A percentile compares a stretch with the other conserved stretches of the same genome.
Evolutionary conservation across 306 rosid genomes (phyloP).

Genomic region (Cajanus cajan): DNA sequence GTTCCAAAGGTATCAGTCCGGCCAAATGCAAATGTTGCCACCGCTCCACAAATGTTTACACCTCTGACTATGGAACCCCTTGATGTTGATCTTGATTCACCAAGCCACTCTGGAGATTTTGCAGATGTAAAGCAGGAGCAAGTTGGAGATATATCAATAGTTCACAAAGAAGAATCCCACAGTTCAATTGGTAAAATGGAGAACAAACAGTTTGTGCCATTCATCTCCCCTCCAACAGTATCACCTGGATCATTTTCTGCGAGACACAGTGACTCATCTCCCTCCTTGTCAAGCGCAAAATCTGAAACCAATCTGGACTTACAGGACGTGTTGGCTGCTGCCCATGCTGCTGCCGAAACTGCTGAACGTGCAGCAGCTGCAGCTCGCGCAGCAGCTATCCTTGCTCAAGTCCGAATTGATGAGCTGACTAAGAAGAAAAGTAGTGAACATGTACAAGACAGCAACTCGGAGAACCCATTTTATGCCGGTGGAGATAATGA

Average conservation of each 20-base stretch:
- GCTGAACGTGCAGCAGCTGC: constrained; percentile 95
- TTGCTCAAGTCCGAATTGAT: constrained; percentile 69
- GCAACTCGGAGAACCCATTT: constrained; percentile 63
- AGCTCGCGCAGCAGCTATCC: constrained; percentile 87
- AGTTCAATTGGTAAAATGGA: constrained; percentile 48
- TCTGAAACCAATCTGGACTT: constrained; percentile 56
- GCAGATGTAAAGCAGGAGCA: constrained; percentile 35
- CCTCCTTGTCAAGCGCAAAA: constrained; percentile 46
- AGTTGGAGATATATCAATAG: constrained; percentile 33
- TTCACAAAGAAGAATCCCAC: constrained; percentile 47
- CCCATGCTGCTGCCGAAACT: constrained; percentile 88
- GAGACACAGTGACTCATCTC: constrained; percentile 38
- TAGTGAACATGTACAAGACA: constrained; percentile 37
- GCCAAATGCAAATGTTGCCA: constrained; percentile 43
- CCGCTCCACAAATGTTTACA: constrained; percentile 53
- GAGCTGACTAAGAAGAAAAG: constrained; percentile 72
- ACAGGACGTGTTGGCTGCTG: constrained; percentile 91
- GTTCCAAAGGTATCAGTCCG: constrained; percentile 60
- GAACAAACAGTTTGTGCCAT: constrained; percentile 77
- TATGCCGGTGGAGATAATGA: constrained; percentile 34
- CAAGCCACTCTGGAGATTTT: constrained; percentile 35
- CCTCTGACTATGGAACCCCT: constrained; percentile 36
- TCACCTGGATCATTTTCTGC: constrained; percentile 50
- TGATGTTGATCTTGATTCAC: constrained; percentile 39
- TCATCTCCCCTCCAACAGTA: constrained; percentile 66